Evolutionary conservation across 371 early-diverging fungal genomes (phyloP), one percentile per base, ranked within the genome.

Genomic region (Zancudomyces culisetae): DNA sequence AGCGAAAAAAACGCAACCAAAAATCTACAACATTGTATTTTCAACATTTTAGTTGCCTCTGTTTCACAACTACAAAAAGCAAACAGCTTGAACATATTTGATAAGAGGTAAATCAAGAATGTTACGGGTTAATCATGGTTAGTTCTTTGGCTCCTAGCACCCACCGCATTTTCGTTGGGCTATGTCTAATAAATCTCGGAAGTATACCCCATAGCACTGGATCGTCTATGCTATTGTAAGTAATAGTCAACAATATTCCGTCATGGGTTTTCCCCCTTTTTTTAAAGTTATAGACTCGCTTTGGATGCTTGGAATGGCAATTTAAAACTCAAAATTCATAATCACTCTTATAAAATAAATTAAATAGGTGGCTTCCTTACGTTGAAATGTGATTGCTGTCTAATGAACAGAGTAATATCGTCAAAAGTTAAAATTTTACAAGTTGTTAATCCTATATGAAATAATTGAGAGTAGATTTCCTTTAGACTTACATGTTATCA

Each of bases 141-240:
- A 89, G 78, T 53, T 90, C 90, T 49, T 78, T 81, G 2, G 91
- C 90, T 19, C 88, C 87, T 22, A 88, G 62, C 1, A 81, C 79
- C 86, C 88, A 88, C 19, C 91, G 75, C 71, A 81, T 54, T 3
- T 71, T 27, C 57, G 74, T 43, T 53, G 62, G 43, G 63, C 65
- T 22, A 52, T 72, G 64, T 19, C 71, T 60, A 42, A 72, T 56
- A 26, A 61, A 68, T 54, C 68, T 46, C 8, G 84, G 85, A 49
- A 85, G 56, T 0, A 73, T 62, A 15, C 85, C 87, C 86, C 85
- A 90, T 28, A 89, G 54, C 8, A 83, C 30, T 4, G 91, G 91
- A 55, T 90, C 91, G 43, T 90, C 91, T 54, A 81, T 58, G 10
- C 77, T 51, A 43, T 35, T 78, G 52, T 61, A 66, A 21, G 15